phyloP scores from a whole-genome alignment of 1,284 basidiomycete species.

The Microbotryomycetes sp. region DNA sequence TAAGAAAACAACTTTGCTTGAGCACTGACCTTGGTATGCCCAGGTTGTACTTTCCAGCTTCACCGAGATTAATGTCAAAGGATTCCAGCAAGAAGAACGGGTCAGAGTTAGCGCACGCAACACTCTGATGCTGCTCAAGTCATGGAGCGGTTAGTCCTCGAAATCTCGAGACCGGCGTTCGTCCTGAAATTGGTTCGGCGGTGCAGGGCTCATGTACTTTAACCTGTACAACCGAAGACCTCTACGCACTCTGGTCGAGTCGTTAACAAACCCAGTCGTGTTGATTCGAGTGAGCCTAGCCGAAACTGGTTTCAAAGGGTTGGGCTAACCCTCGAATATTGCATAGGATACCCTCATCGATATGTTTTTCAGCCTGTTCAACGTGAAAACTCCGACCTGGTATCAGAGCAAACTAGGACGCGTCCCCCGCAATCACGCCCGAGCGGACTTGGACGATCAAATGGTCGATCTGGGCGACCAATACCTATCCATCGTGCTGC shows the following conservation, averaged over 20 bases:
- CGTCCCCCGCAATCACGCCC: slow-evolving; percentile 33
- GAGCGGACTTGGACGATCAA: slow-evolving; percentile 42
- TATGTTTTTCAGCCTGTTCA: slow-evolving; percentile 88
- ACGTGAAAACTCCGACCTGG: slow-evolving; percentile 83
- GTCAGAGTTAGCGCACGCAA: slow-evolving; percentile 70
- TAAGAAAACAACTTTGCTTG: too few species aligned
- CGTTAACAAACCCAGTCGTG: slow-evolving; percentile 76
- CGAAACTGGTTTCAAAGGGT: too few species aligned
- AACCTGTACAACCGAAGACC: slow-evolving; percentile 83
- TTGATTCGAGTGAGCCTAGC: slow-evolving; percentile 70
- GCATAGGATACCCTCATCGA: slow-evolving; percentile 79
- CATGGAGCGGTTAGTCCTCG: slow-evolving; percentile 76
- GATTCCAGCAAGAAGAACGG: slow-evolving; percentile 59
- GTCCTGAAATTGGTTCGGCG: not conserved
- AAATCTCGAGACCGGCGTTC: too few species aligned
- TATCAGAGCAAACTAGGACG: slow-evolving; percentile 59
- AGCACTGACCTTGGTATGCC: too few species aligned
- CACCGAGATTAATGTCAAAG: slow-evolving; percentile 83
- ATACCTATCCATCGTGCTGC: slow-evolving; percentile 80
- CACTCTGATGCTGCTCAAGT: slow-evolving; percentile 73
- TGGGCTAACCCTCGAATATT: too few species aligned
- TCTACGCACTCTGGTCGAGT: slow-evolving; percentile 75
- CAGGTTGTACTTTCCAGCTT: slow-evolving; percentile 77
- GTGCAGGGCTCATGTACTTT: slow-evolving; percentile 81
- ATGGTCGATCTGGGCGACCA: slow-evolving; percentile 84